Evolutionary conservation across 2,329 filamentous ascomycete genomes (phyloP).

Genomic region (Cladosporium sp.): DNA sequence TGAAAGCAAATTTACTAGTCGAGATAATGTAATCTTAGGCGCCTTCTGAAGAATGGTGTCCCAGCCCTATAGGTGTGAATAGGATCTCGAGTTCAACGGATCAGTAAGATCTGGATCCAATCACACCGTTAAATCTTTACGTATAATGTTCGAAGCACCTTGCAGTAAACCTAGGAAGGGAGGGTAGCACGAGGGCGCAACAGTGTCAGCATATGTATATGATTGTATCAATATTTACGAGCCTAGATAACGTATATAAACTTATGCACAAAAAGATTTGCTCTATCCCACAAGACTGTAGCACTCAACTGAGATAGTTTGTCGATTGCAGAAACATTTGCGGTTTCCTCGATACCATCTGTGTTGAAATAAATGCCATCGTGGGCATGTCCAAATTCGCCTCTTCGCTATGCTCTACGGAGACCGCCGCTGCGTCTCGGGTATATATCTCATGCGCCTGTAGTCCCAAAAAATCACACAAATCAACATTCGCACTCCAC

Average conservation of each 20-base stretch:
- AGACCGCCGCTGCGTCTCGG: background rate
- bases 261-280: background rate
- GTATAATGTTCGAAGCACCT: background rate
- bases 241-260: background rate
- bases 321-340: background rate
- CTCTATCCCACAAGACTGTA: background rate
- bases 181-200: background rate
- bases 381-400: background rate
- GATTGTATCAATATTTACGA: background rate
- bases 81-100: background rate
- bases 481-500: conserved; percentile 10
- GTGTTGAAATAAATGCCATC: background rate
- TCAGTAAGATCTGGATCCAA: background rate
- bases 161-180: no score
- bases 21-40: background rate
- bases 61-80: background rate
- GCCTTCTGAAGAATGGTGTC: no score
- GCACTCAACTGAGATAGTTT: background rate
- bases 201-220: background rate
- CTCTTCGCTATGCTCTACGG: background rate
- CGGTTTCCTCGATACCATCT: background rate
- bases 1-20: background rate
- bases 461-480: conserved; percentile 1
- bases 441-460: conserved; percentile 6
- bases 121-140: background rate